phyloP scores from a whole-genome alignment of 176 grass and related monocot genomes.

The Aegilops bicornis region DNA sequence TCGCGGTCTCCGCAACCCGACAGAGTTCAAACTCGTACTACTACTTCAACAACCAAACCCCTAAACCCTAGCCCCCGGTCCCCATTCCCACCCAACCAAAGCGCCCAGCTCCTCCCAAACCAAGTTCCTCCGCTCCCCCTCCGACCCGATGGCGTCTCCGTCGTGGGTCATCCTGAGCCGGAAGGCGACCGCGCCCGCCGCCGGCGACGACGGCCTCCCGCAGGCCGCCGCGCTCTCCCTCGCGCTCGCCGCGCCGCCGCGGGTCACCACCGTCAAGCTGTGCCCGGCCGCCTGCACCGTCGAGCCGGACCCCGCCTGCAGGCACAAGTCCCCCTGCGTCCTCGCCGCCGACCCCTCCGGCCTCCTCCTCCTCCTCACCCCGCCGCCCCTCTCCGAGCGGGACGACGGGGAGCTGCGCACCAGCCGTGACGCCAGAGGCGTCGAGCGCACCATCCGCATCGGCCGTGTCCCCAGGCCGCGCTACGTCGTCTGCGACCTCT shows the following conservation, averaged over 20 bases:
- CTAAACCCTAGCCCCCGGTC: not conserved
- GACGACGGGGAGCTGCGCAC: not conserved
- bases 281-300: not conserved
- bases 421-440: not conserved
- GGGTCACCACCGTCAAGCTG: not conserved
- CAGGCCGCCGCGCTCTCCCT: constrained; percentile 19
- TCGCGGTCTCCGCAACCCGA: not conserved
- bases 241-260: constrained; percentile 25
- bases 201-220: not conserved
- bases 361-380: constrained; percentile 13
- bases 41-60: not conserved
- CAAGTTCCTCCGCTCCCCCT: not conserved
- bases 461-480: not conserved
- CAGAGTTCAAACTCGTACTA: not conserved
- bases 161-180: constrained; percentile 24
- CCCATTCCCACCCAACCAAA: not conserved
- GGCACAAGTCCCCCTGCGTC: not conserved
- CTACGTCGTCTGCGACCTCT: not conserved
- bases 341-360: not conserved
- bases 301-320: not conserved
- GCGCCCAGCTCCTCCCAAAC: not conserved
- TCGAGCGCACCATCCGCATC: not conserved
- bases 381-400: not conserved
- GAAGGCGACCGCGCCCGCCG: not conserved
- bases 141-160: not conserved